Evolutionary conservation across 768 basidiomycete genomes (phyloP).

Genomic region (Tricholoma sp.): DNA sequence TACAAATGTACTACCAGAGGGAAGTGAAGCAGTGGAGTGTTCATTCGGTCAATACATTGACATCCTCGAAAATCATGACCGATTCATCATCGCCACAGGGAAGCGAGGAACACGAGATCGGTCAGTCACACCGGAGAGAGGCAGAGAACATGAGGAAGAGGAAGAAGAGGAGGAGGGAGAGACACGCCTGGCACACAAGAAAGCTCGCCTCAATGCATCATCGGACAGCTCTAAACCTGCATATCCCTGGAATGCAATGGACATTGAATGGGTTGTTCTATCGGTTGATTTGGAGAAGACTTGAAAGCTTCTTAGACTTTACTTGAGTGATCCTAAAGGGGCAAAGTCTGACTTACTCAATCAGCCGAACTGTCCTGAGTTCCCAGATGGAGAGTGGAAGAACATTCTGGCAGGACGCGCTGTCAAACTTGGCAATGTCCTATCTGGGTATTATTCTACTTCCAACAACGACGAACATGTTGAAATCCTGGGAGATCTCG

Average conservation of each 20-base stretch:
- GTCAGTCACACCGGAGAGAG: too few relatives aligned
- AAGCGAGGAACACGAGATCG: not conserved
- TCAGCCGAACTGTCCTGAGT: not conserved
- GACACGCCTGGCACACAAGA: not conserved
- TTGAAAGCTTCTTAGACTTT: not conserved
- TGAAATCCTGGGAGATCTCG: not conserved
- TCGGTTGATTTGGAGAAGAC: not conserved
- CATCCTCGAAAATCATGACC: too few relatives aligned
- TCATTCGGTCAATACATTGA: too few relatives aligned
- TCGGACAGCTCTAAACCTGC: too few relatives aligned
- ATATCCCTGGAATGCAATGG: not conserved
- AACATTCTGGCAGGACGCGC: not conserved
- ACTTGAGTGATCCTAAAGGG: not conserved
- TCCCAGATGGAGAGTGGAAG: not conserved
- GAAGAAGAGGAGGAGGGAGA: not conserved
- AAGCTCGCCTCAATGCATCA: too few relatives aligned
- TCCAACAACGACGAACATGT: not conserved
- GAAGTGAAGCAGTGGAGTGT: not conserved
- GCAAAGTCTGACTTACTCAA: not conserved
- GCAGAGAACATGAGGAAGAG: not conserved
- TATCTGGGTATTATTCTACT: not conserved
- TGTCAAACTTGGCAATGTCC: not conserved
- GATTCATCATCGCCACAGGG: too few relatives aligned
- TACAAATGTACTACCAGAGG: not conserved
- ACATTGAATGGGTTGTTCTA: not conserved